phyloP scores from a whole-genome alignment of 2,329 filamentous ascomycete species.

The Fusarium tupiense region DNA sequence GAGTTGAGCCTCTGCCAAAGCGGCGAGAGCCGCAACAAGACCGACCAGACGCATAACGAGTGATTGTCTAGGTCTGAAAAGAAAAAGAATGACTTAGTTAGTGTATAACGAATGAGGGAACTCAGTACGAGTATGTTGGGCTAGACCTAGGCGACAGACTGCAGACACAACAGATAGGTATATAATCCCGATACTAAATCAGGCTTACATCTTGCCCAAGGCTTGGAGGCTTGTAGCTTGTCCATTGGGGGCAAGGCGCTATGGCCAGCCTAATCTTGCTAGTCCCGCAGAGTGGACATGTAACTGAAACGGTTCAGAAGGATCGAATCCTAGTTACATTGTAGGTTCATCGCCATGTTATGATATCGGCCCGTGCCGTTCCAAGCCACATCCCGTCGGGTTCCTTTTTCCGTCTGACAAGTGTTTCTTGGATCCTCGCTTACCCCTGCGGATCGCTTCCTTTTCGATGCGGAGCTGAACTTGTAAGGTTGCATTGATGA shows the following conservation, averaged over 20 bases:
- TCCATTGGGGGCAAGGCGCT: background rate
- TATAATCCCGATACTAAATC: background rate
- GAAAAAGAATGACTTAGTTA: constrained; percentile 2
- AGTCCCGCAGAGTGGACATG: background rate
- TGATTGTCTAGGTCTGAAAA: background rate
- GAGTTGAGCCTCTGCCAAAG: background rate
- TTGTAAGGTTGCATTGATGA: background rate
- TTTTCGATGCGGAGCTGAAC: background rate
- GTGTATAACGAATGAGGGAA: background rate
- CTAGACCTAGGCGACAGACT: background rate
- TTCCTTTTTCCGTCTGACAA: background rate
- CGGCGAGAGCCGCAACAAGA: background rate
- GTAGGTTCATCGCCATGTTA: background rate
- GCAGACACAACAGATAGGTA: background rate
- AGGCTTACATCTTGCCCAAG: no score
- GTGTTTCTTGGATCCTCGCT: background rate
- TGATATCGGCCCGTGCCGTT: background rate
- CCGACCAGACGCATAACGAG: constrained; percentile 12
- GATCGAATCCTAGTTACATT: background rate
- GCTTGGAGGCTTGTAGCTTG: no score
- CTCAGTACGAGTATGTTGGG: background rate
- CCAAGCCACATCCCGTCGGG: background rate
- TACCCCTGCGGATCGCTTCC: background rate
- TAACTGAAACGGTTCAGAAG: constrained; percentile 1
- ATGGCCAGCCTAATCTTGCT: background rate